These are phyloP conservation scores for Ploettnerulaceae sp. DNA, from an alignment of 2,329 filamentous ascomycete species.

Conservation along the genomic window DNA sequence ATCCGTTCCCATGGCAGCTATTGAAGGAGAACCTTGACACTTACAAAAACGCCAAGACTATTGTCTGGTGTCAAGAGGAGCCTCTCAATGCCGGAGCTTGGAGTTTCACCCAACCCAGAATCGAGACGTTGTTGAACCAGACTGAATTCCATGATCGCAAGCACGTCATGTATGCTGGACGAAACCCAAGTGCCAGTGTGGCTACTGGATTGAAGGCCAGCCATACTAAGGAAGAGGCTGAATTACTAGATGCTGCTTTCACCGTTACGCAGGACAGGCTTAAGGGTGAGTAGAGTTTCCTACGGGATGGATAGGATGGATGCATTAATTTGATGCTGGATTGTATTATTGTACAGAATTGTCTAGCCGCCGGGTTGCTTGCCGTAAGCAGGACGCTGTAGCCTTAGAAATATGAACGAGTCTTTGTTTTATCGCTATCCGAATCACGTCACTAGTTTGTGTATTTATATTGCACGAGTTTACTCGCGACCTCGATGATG, in stretches of 20 bases:
- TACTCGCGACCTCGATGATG: too few relatives aligned
- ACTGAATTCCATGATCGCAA: constrained; percentile 90
- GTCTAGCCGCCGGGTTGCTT: background rate
- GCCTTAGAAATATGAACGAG: constrained; percentile 1
- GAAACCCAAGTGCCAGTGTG: constrained; percentile 87
- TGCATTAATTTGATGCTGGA: constrained; percentile 15
- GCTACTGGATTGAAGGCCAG: constrained; percentile 86
- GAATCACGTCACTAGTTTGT: too few relatives aligned
- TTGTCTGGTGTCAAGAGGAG: constrained; percentile 97
- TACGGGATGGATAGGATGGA: background rate
- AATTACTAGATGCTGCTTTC: constrained; percentile 65
- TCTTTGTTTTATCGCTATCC: background rate
- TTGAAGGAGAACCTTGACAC: constrained; percentile 93
- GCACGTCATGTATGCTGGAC: constrained; percentile 95
- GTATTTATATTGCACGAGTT: background rate
- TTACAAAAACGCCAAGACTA: constrained; percentile 96
- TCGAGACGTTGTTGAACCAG: constrained; percentile 92
- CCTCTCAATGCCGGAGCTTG: constrained; percentile 95
- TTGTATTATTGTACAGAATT: constrained; percentile 30
- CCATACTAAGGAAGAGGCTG: constrained; percentile 90
- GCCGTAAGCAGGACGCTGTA: background rate
- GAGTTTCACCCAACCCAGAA: constrained; percentile 94
- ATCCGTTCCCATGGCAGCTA: constrained; percentile 98
- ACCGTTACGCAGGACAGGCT: constrained; percentile 63
- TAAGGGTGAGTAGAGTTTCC: constrained; percentile 47